phyloP scores from a whole-genome alignment of 441 rosid species.

The Euphorbia corollata region DNA sequence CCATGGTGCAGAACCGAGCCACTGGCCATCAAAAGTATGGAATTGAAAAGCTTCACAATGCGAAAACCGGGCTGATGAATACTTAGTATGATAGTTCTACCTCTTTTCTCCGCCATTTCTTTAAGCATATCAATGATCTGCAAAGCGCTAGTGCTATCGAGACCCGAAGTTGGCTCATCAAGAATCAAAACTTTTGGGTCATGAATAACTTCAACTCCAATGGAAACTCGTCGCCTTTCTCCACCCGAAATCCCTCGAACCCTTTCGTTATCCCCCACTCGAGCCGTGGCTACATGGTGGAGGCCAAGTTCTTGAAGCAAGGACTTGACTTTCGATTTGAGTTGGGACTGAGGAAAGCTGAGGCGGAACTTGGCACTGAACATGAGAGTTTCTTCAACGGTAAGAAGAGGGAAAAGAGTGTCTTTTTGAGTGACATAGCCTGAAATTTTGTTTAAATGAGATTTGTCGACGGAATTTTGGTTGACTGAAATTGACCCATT shows the following conservation, averaged over 20 bases:
- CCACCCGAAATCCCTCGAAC: slow-evolving; percentile 92
- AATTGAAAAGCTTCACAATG: slow-evolving; percentile 69
- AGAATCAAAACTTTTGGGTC: slow-evolving; percentile 82
- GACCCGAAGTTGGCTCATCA: slow-evolving; percentile 96
- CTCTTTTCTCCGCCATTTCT: slow-evolving; percentile 74
- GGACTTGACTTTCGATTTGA: slow-evolving; percentile 49
- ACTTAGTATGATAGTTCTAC: slow-evolving; percentile 61
- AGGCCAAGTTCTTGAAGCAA: slow-evolving; percentile 75
- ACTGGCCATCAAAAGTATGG: slow-evolving; percentile 61
- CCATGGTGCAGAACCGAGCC: slow-evolving; percentile 81
- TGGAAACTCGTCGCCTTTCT: slow-evolving; percentile 84
- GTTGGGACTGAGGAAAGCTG: slow-evolving; percentile 41
- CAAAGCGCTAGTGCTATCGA: slow-evolving; percentile 74
- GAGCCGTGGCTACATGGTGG: slow-evolving; percentile 48
- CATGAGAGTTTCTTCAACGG: slow-evolving; percentile 86
- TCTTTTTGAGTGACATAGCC: slow-evolving; percentile 87
- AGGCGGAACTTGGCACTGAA: slow-evolving; percentile 76
- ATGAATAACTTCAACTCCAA: slow-evolving; percentile 83
- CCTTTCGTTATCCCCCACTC: slow-evolving; percentile 78
- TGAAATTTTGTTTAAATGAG: slow-evolving; percentile 58
- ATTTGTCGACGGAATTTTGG: slow-evolving; percentile 44
- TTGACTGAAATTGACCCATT: slow-evolving; percentile 58
- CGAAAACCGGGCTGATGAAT: slow-evolving; percentile 93
- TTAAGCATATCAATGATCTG: slow-evolving; percentile 81
- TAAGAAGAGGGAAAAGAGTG: slow-evolving; percentile 74